Evolutionary conservation across 306 rosid genomes (phyloP).

Genomic region (Alnus glutinosa): DNA sequence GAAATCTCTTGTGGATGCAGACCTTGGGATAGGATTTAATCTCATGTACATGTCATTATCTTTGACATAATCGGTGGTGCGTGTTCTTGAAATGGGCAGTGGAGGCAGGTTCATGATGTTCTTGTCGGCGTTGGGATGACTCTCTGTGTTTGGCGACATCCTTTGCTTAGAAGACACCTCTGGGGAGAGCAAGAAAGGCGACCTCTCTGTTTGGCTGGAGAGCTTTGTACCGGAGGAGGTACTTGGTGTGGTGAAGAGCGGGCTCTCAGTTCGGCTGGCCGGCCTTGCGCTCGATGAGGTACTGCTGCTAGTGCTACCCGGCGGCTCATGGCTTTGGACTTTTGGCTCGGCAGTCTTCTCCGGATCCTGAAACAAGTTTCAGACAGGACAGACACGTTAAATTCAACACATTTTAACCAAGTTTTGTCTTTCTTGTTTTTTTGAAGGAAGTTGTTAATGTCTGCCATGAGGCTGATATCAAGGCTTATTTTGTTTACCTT

Average conservation of each 20-base stretch:
- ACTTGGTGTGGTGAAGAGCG: constrained; percentile 26
- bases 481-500: constrained; percentile 37
- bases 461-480: neutral
- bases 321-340: constrained; percentile 47
- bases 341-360: constrained; percentile 25
- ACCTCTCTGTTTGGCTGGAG: constrained; percentile 42
- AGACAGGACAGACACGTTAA: neutral
- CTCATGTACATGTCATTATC: constrained; percentile 34
- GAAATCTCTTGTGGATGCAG: constrained; percentile 69
- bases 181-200: constrained; percentile 44
- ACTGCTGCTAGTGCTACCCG: constrained; percentile 29
- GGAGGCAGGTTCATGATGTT: constrained; percentile 48
- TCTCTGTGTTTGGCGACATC: constrained; percentile 24
- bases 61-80: constrained; percentile 25
- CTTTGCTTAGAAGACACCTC: constrained; percentile 27
- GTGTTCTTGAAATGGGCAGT: constrained; percentile 47
- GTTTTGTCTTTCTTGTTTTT: too few relatives aligned
- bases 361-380: constrained; percentile 38
- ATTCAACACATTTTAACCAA: neutral
- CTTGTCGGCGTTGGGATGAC: constrained; percentile 28
- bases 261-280: constrained; percentile 6
- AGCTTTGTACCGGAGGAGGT: constrained; percentile 51
- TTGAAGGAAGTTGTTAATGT: neutral
- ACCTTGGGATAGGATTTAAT: constrained; percentile 50
- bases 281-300: constrained; percentile 36